Evolutionary conservation across 306 rosid genomes (phyloP), one percentile per base, ranked within the genome.

Genomic region (Quercus berberidifolia): DNA sequence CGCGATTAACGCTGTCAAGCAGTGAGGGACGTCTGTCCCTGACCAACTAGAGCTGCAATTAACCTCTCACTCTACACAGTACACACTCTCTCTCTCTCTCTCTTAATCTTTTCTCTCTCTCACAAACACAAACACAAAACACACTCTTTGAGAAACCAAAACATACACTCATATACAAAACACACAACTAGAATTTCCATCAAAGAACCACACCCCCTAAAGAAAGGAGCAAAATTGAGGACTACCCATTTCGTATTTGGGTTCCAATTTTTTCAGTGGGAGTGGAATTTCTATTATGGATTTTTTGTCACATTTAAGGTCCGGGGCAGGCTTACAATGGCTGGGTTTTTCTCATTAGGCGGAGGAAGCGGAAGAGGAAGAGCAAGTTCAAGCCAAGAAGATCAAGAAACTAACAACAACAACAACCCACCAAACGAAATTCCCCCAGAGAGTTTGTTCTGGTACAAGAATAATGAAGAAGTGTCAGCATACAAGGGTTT

Each of bases 271-370:
- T 12, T 18, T 14, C 25, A 19, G 79, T 5, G n/a, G 7, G 78
- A 49, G 76, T 35, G 72, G 84, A 73, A 64, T 58, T 79, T 52
- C 83, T 91, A 94, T 89, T 90, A 94, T 94, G 98, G 98, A 92
- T 91, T 83, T 84, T 85, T 78, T 69, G 82, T 57, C 85, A 84
- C 83, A 82, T 77, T 83, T 85, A 78, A 79, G 81, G 80, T 52
- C 71, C 71, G 81, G 86, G 86, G 79, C 84, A 85, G 84, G 75
- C 58, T 26, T 33, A 79, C 74, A 85, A 93, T 93, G 98, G 97
- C 98, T 49, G 98, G 97, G 70, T 84, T 95, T 71, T 95, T 95
- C 92, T 87, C 97, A 74, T 30, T 95, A 95, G 93, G 97, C 5
- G 88, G 86, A 10, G 80, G 85, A 0, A 69, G 83, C 17, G 80